Conservation (phyloP, 1,139 yeast genomes). For the Candida frijolesensis region DNA sequence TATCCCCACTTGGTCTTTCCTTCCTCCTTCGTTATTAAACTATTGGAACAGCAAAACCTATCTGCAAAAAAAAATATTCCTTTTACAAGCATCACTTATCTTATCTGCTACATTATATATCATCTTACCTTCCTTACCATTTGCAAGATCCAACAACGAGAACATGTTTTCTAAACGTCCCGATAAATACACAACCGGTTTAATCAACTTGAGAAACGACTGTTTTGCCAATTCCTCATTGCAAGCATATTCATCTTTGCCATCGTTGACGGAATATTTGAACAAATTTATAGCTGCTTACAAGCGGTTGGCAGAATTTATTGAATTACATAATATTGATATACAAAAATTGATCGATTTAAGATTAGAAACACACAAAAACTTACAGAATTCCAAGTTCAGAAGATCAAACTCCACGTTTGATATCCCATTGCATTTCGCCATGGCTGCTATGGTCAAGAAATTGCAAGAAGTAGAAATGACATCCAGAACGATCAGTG, state of each 20-base stretch:
- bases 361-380: conserved; percentile 13
- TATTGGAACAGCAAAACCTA: conserved; percentile 15
- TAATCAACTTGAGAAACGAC: conserved; percentile 79
- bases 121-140: conserved; percentile 23
- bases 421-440: conserved; percentile 55
- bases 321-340: conserved; percentile 25
- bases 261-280: conserved; percentile 64
- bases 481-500: conserved; percentile 59
- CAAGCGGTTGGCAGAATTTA: conserved; percentile 29
- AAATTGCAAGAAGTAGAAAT: conserved; percentile 67
- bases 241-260: conserved; percentile 79
- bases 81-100: conserved; percentile 13
- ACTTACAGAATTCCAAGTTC: conserved; percentile 28
- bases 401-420: conserved; percentile 28
- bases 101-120: conserved; percentile 23
- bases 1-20: conserved; percentile 3
- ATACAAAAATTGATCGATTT: conserved; percentile 21
- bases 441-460: conserved; percentile 54
- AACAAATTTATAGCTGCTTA: conserved; percentile 40
- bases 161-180: conserved; percentile 56
- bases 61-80: conserved; percentile 11
- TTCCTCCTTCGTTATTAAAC: conserved; percentile 11
- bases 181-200: conserved; percentile 81
- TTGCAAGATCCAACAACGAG: conserved; percentile 6
- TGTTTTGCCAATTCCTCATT: conserved; percentile 92